Conservation (phyloP, 2,329 filamentous ascomycete genomes). For the Fusarium sp. region DNA sequence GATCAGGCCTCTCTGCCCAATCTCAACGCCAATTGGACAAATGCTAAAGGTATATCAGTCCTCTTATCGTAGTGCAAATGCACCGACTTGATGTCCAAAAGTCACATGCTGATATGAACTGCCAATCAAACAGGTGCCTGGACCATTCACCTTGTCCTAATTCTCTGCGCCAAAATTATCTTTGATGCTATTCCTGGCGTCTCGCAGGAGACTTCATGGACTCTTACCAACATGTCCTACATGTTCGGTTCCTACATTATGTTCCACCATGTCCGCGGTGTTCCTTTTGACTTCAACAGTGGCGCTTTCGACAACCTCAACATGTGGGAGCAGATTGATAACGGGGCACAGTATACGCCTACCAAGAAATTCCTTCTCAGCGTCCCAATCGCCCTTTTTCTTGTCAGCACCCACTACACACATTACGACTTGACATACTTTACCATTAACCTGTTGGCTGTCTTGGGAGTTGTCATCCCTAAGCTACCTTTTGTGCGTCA, state of each 20-base stretch:
- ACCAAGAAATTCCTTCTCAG: conserved; percentile 98
- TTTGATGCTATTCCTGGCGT: conserved; percentile 97
- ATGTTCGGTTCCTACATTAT: conserved; percentile 99
- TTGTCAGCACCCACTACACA: conserved; percentile 98
- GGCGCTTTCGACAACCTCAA: conserved; percentile 99
- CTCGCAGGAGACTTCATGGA: conserved; percentile 98
- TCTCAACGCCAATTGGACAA: conserved; percentile 98
- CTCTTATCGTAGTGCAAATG: conserved; percentile 13
- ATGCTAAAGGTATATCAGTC: conserved; percentile 84
- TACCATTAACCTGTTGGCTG: conserved; percentile 94
- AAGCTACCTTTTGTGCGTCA: conserved; percentile 91
- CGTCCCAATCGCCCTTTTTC: conserved; percentile 92
- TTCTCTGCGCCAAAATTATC: conserved; percentile 91
- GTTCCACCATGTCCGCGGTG: conserved; percentile 98
- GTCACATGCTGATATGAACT: conserved; percentile 33
- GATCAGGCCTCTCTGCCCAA: conserved; percentile 96
- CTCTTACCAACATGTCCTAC: conserved; percentile 97
- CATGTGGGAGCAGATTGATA: conserved; percentile 99
- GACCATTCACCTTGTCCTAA: conserved; percentile 96
- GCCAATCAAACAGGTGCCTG: conserved; percentile 78
- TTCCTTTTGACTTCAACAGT: conserved; percentile 98
- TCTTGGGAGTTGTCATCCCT: conserved; percentile 92
- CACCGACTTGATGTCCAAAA: conserved; percentile 4
- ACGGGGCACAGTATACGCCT: conserved; percentile 97
- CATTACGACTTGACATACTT: conserved; percentile 98